Percentiles rank a stretch among this genome's conserved stretches.
These are phyloP conservation scores for Metschnikowia colocasiae DNA, from an alignment of 805 yeast species.

Conservation along the genomic window DNA sequence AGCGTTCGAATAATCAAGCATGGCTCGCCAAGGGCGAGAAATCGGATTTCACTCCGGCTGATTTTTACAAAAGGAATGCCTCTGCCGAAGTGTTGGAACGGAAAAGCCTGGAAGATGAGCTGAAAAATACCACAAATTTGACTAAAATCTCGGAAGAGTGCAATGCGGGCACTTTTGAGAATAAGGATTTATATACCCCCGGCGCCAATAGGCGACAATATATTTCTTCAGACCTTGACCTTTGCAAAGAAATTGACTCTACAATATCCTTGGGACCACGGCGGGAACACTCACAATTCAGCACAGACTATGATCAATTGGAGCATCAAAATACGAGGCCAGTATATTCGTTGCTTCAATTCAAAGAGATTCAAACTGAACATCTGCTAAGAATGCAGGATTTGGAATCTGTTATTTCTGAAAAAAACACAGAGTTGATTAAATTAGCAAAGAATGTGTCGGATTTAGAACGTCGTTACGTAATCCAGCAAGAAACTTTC, in stretches of 20 bases:
- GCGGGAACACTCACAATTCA: conserved; percentile 1
- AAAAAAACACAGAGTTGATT: background rate
- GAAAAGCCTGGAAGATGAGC: background rate
- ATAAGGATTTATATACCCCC: too few species aligned
- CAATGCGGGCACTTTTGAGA: too few species aligned
- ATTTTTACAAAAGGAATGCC: background rate
- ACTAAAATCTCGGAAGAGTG: background rate
- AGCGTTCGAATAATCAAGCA: background rate
- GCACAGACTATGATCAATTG: background rate
- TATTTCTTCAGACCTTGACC: background rate
- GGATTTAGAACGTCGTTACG: background rate
- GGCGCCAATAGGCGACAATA: background rate
- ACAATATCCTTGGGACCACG: background rate
- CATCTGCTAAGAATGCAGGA: background rate
- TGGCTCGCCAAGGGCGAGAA: background rate
- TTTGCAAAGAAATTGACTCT: background rate
- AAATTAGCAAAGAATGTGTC: background rate
- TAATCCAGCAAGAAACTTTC: conserved; percentile 1
- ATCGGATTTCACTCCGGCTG: background rate
- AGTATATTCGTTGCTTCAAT: background rate
- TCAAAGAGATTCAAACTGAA: background rate
- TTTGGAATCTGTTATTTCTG: background rate
- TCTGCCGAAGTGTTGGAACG: background rate
- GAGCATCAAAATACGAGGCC: background rate
- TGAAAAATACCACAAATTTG: background rate